Percentiles rank a stretch among this genome's conserved stretches.
Evolutionary conservation across 1,139 yeast genomes (phyloP).

Genomic region (Maudiozyma humilis): DNA sequence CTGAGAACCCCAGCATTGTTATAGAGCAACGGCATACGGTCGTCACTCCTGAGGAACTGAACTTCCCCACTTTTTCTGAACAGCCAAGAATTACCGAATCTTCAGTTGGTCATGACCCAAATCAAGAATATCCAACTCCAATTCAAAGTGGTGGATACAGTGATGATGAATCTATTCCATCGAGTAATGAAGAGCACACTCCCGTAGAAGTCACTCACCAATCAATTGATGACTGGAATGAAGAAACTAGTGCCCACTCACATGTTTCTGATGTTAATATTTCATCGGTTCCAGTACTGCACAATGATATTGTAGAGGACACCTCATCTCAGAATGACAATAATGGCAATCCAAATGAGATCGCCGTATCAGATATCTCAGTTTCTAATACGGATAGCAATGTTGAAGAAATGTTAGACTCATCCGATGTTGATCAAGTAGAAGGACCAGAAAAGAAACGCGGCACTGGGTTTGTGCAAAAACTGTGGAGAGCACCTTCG

Average conservation of each 20-base stretch:
- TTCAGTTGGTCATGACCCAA: neutral
- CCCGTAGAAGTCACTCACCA: neutral
- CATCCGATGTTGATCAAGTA: neutral
- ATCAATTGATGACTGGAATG: neutral
- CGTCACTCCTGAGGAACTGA: neutral
- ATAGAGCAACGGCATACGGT: neutral
- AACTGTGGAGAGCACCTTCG: conserved; percentile 12
- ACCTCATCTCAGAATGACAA: neutral
- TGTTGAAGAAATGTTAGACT: neutral
- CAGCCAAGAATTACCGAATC: neutral
- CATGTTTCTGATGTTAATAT: neutral
- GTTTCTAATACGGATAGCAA: neutral
- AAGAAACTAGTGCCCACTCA: neutral
- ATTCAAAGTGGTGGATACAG: neutral
- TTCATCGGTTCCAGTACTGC: neutral
- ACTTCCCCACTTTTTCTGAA: neutral
- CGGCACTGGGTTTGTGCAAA: neutral
- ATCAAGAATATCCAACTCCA: conserved; percentile 1
- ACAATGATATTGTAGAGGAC: neutral
- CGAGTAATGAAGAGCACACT: neutral
- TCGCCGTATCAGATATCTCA: too few relatives aligned
- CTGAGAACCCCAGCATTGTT: neutral
- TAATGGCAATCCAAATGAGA: neutral
- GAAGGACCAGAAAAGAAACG: neutral
- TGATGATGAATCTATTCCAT: neutral